Evolutionary conservation across 768 basidiomycete genomes (phyloP).

Genomic region (Tremella mesenterica): DNA sequence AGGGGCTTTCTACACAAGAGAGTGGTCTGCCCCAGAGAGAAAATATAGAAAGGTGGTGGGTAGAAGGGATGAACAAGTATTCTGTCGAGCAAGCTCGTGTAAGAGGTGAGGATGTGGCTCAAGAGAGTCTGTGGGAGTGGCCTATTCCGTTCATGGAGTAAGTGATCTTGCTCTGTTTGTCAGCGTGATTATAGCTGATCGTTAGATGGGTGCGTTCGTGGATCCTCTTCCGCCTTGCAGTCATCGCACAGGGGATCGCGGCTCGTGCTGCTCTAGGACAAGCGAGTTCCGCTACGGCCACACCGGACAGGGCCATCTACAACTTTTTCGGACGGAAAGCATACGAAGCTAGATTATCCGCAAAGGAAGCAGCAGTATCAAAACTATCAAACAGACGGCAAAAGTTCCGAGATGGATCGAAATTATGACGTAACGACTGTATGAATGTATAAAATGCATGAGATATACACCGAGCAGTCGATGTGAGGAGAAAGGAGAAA

Average conservation of each 20-base stretch:
- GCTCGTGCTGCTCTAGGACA: constrained; percentile 76
- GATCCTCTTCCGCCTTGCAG: constrained; percentile 50
- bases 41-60: constrained; percentile 71
- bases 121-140: constrained; percentile 44
- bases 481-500: no score
- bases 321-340: constrained; percentile 58
- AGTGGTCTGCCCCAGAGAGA: constrained; percentile 61
- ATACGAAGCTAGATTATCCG: constrained; percentile 45
- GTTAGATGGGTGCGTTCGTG: constrained; percentile 19
- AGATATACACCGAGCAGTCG: no score
- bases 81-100: constrained; percentile 13
- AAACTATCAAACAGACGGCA: background rate
- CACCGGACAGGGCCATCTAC: constrained; percentile 41
- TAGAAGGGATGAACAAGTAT: constrained; percentile 44
- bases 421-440: background rate
- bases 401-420: no score
- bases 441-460: no score
- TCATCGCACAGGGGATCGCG: constrained; percentile 84
- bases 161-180: constrained; percentile 73
- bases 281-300: constrained; percentile 74
- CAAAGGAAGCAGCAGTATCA: constrained; percentile 13
- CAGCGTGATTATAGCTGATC: background rate
- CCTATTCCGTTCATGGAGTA: constrained; percentile 73
- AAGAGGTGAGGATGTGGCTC: constrained; percentile 48
- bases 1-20: constrained; percentile 50